Base-by-base conservation (phyloP, 192 early-diverging fungal genomes). In the Backusella circina region DNA sequence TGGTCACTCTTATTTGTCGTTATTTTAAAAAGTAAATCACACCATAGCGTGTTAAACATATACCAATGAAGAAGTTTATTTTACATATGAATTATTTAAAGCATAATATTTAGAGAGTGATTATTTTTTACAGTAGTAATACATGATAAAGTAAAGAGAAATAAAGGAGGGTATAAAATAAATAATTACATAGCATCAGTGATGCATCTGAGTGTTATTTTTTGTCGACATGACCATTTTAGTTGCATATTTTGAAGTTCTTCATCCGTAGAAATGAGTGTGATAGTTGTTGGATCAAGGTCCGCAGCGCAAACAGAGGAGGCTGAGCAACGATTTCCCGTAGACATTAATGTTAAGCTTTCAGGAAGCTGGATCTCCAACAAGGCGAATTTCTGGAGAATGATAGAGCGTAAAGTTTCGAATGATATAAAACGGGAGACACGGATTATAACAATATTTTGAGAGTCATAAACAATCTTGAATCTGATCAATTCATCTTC, bases 391-490 rank as follows among this genome's bases (percentile, higher is more conserved):
- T 70, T 70, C 15, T 70, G 38, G 31, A 70, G 38, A 16, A 70
- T 41, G 18, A 18, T 35, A 18, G 37, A 44, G 15, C 38, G 37
- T 4, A 70, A 13, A 30, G 21, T 13, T 10, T 41, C 69, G 12
- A 70, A 41, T 23, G 39, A 18, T 28, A 47, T 47, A 31, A 5
- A 39, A 15, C 69, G 38, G 16, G 37, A 39, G 15, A 44, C 69
- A 13, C 69, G 69, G 16, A 70, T 41, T 6, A 70, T 44, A 26
- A 70, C 39, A 18, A 70, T 70, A 30, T 70, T 70, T 3, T 70
- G 39, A 41, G 26, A 47, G 38, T 70, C 69, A 18, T 70, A 70
- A 5, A 70, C 69, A 44, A 70, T 47, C 23, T 70, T 70, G 7
- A 70, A 16, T 41, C 31, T 41, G 23, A 70, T 70, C 4, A 37